Evolutionary conservation across 129 eudicot species (phyloP), one percentile per base, ranked within the genome.

Genomic region (Scalesia atractyloides): DNA sequence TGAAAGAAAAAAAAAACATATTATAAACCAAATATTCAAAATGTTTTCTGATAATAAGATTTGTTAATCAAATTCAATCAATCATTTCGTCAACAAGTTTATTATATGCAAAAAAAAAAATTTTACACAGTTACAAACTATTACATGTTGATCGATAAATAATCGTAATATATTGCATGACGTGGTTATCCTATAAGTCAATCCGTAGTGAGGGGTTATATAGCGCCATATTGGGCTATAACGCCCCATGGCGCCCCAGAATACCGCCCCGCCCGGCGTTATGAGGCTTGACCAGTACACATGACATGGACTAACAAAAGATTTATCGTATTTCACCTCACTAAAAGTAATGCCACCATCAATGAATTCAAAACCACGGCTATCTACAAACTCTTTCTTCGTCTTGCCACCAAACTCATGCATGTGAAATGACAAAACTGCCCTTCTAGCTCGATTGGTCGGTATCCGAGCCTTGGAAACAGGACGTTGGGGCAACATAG

Each of bases 401-500:
- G 7, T 56, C 57, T 51, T 75, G 47, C 73, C 57, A 65, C 62
- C 37, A 59, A 62, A 22, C 30, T 51, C 61, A 34, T 73, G 76
- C 41, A 66, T 63, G 54, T 73, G 78, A n/a, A 72, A 57, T 62
- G 86, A 66, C 78, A 75, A 64, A 44, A 78, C 3, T 36, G 70
- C 73, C 73, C 80, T 82, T 76, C 86, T 77, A 9, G 76, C 75
- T 26, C 86, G 68, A 15, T 77, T 62, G 37, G 79, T 83, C 1
- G 96, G 90, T 60, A 78, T 52, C 26, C 96, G 86, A 50, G 88
- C 92, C 81, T 70, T 86, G 9, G 88, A 82, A 1, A 81, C 76
- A 2, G 96, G 96, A 7, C 96, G 84, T 64, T 54, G 79, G 0
- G 96, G 96, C 77, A 90, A 67, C 47, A 81, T 74, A 0, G 96